These are phyloP conservation scores for Ophiostoma tasmaniense DNA, from an alignment of 2,329 filamentous ascomycete genomes.

Conservation along the genomic window DNA sequence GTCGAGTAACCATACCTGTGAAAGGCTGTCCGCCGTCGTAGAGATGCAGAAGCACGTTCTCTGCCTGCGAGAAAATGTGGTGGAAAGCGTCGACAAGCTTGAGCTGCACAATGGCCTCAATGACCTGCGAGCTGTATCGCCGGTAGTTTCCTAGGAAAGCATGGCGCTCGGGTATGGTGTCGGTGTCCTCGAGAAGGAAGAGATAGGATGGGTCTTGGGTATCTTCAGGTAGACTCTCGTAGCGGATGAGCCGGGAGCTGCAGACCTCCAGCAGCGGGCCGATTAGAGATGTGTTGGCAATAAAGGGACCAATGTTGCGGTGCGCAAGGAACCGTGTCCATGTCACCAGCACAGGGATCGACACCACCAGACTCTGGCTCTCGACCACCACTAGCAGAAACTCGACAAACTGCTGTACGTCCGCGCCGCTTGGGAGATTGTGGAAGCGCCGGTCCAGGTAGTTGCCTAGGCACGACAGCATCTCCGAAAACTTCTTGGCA, in stretches of 20 bases:
- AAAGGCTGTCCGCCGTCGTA: conserved; percentile 64
- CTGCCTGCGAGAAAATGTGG: conserved; percentile 75
- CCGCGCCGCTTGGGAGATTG: conserved; percentile 52
- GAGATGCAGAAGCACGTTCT: conserved; percentile 63
- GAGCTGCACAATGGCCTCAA: conserved; percentile 76
- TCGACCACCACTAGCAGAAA: conserved; percentile 72
- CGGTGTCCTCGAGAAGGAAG: conserved; percentile 87
- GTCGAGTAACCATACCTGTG: conserved; percentile 41
- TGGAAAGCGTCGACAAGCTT: conserved; percentile 77
- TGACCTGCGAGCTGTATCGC: conserved; percentile 77
- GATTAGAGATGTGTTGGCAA: conserved; percentile 57
- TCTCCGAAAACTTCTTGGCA: conserved; percentile 90
- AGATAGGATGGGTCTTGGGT: conserved; percentile 69
- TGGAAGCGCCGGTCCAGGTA: conserved; percentile 73
- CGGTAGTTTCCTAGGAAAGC: conserved; percentile 94
- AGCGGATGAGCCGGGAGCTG: conserved; percentile 74
- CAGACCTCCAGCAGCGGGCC: conserved; percentile 73
- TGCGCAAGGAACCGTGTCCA: conserved; percentile 79
- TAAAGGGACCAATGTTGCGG: conserved; percentile 54
- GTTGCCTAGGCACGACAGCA: conserved; percentile 76
- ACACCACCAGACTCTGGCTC: conserved; percentile 81
- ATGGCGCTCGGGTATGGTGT: conserved; percentile 87
- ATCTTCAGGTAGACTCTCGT: conserved; percentile 78
- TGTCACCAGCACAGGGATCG: conserved; percentile 82
- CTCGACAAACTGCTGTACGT: conserved; percentile 67